Evolutionary conservation across 345 rosid species (phyloP).

Genomic region (Microcos paniculata): DNA sequence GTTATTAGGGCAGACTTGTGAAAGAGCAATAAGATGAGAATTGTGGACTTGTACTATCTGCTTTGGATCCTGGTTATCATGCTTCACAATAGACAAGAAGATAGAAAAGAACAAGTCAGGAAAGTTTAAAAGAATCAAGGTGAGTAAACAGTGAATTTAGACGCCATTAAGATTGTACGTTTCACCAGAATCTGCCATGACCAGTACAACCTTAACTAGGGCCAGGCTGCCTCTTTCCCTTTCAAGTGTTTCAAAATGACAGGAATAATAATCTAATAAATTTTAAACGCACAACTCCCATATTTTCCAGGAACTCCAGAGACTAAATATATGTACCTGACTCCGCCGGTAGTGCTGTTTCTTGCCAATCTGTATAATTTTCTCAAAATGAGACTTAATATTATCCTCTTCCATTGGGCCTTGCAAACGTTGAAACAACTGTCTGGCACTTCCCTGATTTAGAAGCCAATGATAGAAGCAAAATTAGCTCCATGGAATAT

Average conservation of each 20-base stretch:
- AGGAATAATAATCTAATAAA: not conserved
- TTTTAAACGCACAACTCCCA: not conserved
- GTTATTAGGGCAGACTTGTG: conserved; percentile 87
- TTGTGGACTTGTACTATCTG: conserved; percentile 68
- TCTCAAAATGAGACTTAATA: conserved; percentile 94
- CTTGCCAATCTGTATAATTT: conserved; percentile 77
- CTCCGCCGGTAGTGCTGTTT: conserved; percentile 55
- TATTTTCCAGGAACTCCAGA: no score
- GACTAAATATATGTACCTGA: no score
- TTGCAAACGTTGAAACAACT: conserved; percentile 93
- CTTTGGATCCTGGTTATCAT: conserved; percentile 69
- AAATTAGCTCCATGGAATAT: conserved; percentile 14
- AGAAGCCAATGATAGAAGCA: conserved; percentile 11
- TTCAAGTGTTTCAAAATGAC: not conserved
- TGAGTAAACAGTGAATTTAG: conserved; percentile 8
- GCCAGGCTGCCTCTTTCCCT: not conserved
- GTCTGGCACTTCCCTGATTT: conserved; percentile 96
- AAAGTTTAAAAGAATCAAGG: conserved; percentile 11
- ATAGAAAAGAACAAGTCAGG: not conserved
- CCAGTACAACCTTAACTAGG: not conserved
- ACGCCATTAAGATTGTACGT: conserved; percentile 10
- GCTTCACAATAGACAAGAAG: conserved; percentile 41
- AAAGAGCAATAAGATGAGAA: conserved; percentile 75
- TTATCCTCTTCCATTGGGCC: conserved; percentile 97
- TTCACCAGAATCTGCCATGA: not conserved